These are phyloP conservation scores for Fusarium equiseti DNA, from an alignment of 2,329 filamentous ascomycete genomes.

Conservation along the genomic window DNA sequence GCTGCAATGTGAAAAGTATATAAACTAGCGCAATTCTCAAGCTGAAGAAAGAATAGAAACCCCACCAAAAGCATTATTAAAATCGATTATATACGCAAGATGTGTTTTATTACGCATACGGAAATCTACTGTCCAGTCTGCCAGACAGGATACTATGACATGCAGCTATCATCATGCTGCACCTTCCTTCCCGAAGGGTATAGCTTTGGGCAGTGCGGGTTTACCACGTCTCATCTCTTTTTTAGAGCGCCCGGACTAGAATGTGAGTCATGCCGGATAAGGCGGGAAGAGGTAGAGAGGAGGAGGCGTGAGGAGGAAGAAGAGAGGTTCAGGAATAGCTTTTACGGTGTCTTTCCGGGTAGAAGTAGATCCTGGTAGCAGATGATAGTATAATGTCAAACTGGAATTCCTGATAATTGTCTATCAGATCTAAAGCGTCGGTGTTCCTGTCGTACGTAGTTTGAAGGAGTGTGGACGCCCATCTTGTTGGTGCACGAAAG, in stretches of 20 bases:
- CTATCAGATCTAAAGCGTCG: background rate
- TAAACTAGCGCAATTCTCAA: background rate
- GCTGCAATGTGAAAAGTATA: background rate
- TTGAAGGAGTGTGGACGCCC: fast-evolving
- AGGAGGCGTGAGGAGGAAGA: background rate
- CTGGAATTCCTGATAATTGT: fast-evolving
- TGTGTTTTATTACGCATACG: background rate
- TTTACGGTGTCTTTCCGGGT: background rate
- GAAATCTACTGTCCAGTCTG: background rate
- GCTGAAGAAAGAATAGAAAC: fast-evolving
- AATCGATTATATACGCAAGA: background rate
- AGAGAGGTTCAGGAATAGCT: background rate
- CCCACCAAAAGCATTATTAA: fast-evolving
- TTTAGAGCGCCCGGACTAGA: background rate
- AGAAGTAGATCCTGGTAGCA: background rate
- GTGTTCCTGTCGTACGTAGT: background rate
- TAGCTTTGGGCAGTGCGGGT: background rate
- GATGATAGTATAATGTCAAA: fast-evolving
- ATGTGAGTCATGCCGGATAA: background rate
- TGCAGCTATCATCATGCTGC: background rate
- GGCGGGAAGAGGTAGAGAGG: background rate
- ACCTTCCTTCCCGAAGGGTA: background rate
- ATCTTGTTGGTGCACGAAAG: fast-evolving
- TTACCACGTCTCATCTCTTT: background rate
- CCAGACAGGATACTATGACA: background rate